Evolutionary conservation across 192 early-diverging fungal genomes (phyloP).

Genomic region (Dissophora ornata): DNA sequence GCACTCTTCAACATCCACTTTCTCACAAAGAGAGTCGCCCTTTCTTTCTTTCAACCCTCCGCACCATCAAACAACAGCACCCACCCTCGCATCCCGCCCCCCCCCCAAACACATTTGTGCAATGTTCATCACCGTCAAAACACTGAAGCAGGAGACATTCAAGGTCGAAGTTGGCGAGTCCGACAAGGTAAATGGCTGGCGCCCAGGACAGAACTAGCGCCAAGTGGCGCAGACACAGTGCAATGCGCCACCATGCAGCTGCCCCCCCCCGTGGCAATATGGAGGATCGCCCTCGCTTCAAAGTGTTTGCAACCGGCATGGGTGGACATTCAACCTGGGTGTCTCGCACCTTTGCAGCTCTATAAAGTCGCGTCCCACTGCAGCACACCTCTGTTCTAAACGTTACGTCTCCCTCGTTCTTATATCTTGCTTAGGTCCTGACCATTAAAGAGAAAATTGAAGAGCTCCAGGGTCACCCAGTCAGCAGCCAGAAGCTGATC

Average conservation of each 20-base stretch:
- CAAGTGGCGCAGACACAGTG: too few relatives aligned
- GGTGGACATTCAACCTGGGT: too few relatives aligned
- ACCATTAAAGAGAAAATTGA: slow-evolving; percentile 85
- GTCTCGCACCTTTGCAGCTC: too few relatives aligned
- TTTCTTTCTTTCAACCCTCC: too few relatives aligned
- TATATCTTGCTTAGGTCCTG: slow-evolving; percentile 65
- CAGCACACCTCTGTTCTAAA: too few relatives aligned
- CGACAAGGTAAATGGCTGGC: slow-evolving; percentile 60
- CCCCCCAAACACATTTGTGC: not conserved
- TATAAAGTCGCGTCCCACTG: too few relatives aligned
- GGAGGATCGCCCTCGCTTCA: too few relatives aligned
- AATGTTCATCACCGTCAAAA: slow-evolving; percentile 92
- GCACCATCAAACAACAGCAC: not conserved
- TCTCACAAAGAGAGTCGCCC: too few relatives aligned
- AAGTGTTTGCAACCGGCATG: too few relatives aligned
- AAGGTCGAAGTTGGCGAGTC: slow-evolving; percentile 78
- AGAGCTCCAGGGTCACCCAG: slow-evolving; percentile 74
- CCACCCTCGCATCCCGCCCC: not conserved
- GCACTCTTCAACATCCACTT: too few relatives aligned
- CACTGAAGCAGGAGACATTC: slow-evolving; percentile 88
- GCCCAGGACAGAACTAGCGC: not conserved
- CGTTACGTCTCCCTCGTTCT: not conserved
- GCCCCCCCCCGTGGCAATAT: too few relatives aligned
- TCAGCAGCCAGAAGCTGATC: slow-evolving; percentile 86
- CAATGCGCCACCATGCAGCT: too few relatives aligned